Base-by-base conservation (phyloP, 2,329 filamentous ascomycete species). In the Orbilia oligospora region DNA sequence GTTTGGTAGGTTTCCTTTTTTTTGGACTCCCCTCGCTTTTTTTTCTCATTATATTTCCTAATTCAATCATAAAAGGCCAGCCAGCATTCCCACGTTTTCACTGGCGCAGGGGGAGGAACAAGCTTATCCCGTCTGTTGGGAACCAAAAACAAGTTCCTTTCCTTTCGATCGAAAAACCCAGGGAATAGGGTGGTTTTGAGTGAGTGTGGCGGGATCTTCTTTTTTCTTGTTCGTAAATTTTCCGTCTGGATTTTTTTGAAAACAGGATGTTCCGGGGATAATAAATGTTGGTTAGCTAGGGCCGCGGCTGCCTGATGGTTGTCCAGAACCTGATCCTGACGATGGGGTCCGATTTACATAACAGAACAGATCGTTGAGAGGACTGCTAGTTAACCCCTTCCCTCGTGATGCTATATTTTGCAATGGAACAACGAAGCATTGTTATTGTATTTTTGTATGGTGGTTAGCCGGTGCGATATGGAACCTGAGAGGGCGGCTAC, bases 121-220 rank as follows among this genome's bases (percentile, higher is more conserved):
- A 73, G 70, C 70, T 73, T 73, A 73, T 73, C 70, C 70, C 18
- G 61, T 67, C 33, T 67, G 61, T 66, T 73, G 70, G 70, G 67
- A 73, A 51, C 61, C 61, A 33, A 24, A 22, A 20, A 41, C n/a
- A 46, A 36, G 22, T 16, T 14, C 6, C 27, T 20, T 16, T 14
- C n/a, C n/a, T 9, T 18, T 55, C 18, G 33, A 56, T 30, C 27
- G 27, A 30, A 30, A 30, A 30, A 30, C 61, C 58, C 48, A 72
- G 51, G 38, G 56, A 56, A 66, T 58, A 49, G 70, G 61, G 38
- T 73, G 61, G 5, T 36, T 72, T 14, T 38, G 22, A 24, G 48
- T 24, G 48, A 16, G 24, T 24, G 70, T 67, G 61, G 70, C 61
- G 63, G 70, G 61, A 58, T 56, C 38, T 48, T 4, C 1, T 46